Evolutionary conservation across 352 stramenopile species (phyloP), one percentile per base, ranked within the genome.

Genomic region (Phytophthora foliorum): DNA sequence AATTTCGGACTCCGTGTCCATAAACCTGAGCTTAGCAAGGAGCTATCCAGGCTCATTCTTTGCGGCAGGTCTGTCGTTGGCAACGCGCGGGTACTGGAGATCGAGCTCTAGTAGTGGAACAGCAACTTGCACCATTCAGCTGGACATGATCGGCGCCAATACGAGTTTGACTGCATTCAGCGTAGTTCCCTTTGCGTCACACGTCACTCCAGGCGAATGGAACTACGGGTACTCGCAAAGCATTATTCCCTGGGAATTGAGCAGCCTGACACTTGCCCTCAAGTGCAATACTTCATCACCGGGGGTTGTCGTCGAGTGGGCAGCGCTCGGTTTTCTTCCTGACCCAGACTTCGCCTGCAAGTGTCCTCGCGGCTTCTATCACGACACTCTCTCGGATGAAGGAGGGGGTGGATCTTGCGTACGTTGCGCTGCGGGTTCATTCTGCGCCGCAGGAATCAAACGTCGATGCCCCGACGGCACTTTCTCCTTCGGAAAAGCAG

Each of bases 401-500:
- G 19, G 42, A 46, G 11, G 27, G 11, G 41, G 46, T 7, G 72
- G 74, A 53, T 52, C 25, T 25, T 91, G 83, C 16, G 55, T 86
- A 39, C 80, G 80, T 4, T 91, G 83, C 48, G 77, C 81, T 6
- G 83, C 81, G 8, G 83, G 83, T 13, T 89, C 78, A 16, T 91
- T 81, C 49, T 91, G 83, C 46, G 69, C 72, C 0, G 81, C 75
- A 14, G 83, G 83, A 11, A 88, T 90, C 49, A 87, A 82, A 50
- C 74, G 72, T 4, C 53, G 59, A 34, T 91, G 81, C 44, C 72
- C 78, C 0, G 57, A 72, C 19, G 81, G 80, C 0, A 80, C 62
- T 1, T 91, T 90, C 57, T 90, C 83, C 3, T 91, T 91, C 31
- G 83, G 83, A 10, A 82, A 88, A 59, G 63, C 80, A 25, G 61